Conservation (phyloP, 192 early-diverging fungal genomes). For the Entomortierella chlamydospora region DNA sequence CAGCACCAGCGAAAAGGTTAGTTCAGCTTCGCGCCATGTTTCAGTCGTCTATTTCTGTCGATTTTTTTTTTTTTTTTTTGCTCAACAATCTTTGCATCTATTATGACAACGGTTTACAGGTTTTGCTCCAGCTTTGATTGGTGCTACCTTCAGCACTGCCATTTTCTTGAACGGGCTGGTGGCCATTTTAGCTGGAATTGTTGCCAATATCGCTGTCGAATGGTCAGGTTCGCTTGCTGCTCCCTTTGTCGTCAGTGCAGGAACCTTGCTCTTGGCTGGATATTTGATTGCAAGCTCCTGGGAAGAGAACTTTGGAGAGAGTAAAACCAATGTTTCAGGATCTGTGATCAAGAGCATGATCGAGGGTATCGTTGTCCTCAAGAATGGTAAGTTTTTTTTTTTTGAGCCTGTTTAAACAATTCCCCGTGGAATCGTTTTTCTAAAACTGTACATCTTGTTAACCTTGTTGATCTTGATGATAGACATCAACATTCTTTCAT, state of each 20-base stretch:
- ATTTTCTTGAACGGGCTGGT: conserved; percentile 79
- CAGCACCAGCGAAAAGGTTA: conserved; percentile 64
- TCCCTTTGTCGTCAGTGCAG: conserved; percentile 72
- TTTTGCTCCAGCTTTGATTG: conserved; percentile 63
- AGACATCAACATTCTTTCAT: conserved; percentile 62
- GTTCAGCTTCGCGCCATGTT: not conserved
- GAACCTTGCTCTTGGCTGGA: conserved; percentile 60
- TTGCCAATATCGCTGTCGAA: conserved; percentile 72
- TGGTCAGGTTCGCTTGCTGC: conserved; percentile 61
- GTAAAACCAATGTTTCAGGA: conserved; percentile 33
- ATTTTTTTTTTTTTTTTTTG: not conserved
- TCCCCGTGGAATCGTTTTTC: not conserved
- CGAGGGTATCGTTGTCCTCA: conserved; percentile 49
- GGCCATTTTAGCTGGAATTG: conserved; percentile 72
- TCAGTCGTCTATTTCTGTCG: not conserved
- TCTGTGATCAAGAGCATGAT: conserved; percentile 47
- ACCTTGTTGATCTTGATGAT: not conserved
- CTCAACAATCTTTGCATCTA: too few species aligned
- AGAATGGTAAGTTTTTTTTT: conserved; percentile 44
- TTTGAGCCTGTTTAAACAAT: conserved; percentile 6
- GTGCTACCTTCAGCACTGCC: conserved; percentile 71
- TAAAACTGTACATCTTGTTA: not conserved
- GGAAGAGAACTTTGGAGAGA: conserved; percentile 81
- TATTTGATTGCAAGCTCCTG: conserved; percentile 66
- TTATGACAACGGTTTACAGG: conserved; percentile 49